A percentile compares a stretch with the other conserved stretches of the same genome.
Evolutionary conservation across 208 protist species (phyloP).

Genomic region (Trypanosomatidae sp.): DNA sequence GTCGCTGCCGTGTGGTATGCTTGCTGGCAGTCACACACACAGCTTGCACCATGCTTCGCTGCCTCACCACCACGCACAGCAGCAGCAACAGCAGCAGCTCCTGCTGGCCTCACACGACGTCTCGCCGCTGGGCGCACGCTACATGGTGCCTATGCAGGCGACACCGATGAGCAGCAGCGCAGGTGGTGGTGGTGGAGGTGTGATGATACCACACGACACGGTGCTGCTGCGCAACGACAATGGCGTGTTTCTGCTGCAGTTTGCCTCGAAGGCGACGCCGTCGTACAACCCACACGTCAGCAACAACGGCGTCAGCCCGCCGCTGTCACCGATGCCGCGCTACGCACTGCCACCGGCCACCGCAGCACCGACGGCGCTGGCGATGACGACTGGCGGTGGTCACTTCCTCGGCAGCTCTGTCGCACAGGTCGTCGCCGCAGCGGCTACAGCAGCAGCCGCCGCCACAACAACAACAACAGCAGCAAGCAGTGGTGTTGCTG

Average conservation of each 20-base stretch:
- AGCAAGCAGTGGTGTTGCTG: not conserved
- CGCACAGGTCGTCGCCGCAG: slow-evolving; percentile 8
- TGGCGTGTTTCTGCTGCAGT: slow-evolving; percentile 71
- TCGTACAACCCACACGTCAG: slow-evolving; percentile 43
- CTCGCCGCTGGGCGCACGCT: slow-evolving; percentile 39
- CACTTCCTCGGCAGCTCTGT: slow-evolving; percentile 16
- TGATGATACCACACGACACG: slow-evolving; percentile 24
- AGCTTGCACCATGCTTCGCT: too few species aligned
- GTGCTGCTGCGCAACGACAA: slow-evolving; percentile 70
- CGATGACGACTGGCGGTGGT: slow-evolving; percentile 8
- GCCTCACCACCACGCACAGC: too few species aligned
- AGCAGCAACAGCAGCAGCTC: too few species aligned
- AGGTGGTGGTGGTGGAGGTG: not conserved
- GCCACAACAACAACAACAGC: too few species aligned
- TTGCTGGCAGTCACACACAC: too few species aligned
- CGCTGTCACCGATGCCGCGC: slow-evolving; percentile 56
- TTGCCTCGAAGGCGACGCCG: slow-evolving; percentile 34
- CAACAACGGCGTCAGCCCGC: slow-evolving; percentile 18
- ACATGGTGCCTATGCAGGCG: slow-evolving; percentile 45
- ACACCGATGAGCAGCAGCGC: slow-evolving; percentile 1
- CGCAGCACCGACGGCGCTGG: not conserved
- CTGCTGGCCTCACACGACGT: too few species aligned
- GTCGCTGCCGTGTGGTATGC: slow-evolving; percentile 2
- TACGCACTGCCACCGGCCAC: slow-evolving; percentile 59
- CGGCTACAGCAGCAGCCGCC: too few species aligned